phyloP scores from a whole-genome alignment of 257 asterid species.

The Forsythia suspensa region DNA sequence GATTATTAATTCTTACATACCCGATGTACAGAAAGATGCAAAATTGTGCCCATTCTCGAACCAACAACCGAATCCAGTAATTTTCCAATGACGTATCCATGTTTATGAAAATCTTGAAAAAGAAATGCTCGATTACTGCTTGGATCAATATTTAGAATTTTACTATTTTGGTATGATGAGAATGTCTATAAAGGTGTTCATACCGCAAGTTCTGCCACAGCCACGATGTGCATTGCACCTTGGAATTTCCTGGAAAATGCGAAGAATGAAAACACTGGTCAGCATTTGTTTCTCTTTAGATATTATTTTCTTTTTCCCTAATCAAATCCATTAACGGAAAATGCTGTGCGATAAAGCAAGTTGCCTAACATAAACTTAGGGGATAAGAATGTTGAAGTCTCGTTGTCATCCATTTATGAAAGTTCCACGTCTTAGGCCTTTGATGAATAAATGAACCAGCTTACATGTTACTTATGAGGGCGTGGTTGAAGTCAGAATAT shows the following conservation, averaged over 20 bases:
- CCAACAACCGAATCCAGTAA: constrained; percentile 74
- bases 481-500: neutral
- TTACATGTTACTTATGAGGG: neutral
- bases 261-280: neutral
- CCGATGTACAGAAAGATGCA: constrained; percentile 73
- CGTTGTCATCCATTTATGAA: neutral
- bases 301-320: neutral
- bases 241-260: constrained; percentile 66
- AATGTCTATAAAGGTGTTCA: constrained; percentile 6
- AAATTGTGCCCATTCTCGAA: constrained; percentile 85
- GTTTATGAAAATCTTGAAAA: constrained; percentile 61
- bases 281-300: neutral
- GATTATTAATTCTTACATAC: constrained; percentile 35
- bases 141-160: neutral
- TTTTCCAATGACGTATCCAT: constrained; percentile 54
- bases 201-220: constrained; percentile 82
- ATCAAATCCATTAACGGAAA: neutral
- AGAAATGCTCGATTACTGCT: constrained; percentile 9
- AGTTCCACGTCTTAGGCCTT: neutral
- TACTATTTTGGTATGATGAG: neutral
- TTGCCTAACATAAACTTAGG: neutral
- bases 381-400: neutral
- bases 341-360: neutral
- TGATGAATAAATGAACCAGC: neutral
- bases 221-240: constrained; percentile 81